These are phyloP conservation scores for Kodamaea sp. DNA, from an alignment of 1,139 yeast genomes.

Conservation along the genomic window DNA sequence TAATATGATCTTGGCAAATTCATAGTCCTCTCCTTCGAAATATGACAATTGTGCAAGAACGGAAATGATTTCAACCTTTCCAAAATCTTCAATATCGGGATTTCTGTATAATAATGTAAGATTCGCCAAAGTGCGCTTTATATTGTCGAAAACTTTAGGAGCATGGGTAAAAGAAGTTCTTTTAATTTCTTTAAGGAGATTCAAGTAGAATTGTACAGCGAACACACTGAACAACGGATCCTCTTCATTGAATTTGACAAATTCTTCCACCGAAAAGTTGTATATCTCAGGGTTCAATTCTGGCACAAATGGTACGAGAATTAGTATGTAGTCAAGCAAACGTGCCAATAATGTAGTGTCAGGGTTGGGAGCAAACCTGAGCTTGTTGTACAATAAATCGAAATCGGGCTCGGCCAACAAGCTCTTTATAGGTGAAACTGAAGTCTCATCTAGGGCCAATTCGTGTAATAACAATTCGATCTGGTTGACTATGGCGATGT, in stretches of 20 bases:
- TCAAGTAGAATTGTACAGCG: constrained; percentile 30
- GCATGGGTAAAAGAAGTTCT: constrained; percentile 1
- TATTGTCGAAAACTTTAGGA: constrained; percentile 10
- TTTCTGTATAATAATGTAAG: constrained; percentile 7
- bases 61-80: constrained; percentile 19
- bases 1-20: constrained; percentile 4
- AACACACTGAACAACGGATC: constrained; percentile 31
- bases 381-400: constrained; percentile 7
- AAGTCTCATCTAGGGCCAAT: constrained; percentile 7
- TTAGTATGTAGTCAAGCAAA: constrained; percentile 24
- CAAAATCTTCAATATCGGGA: constrained; percentile 6
- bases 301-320: constrained; percentile 17
- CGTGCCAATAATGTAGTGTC: constrained; percentile 20
- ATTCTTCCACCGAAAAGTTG: constrained; percentile 15
- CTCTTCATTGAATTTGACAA: constrained; percentile 14
- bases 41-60: constrained; percentile 22
- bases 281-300: constrained; percentile 14
- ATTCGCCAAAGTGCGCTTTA: constrained; percentile 17
- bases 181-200: constrained; percentile 15
- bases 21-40: constrained; percentile 1
- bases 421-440: constrained; percentile 4
- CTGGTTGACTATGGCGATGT: constrained; percentile 19
- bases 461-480: constrained; percentile 19
- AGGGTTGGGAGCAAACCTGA: constrained; percentile 3
- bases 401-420: constrained; percentile 11